A percentile compares a stretch with the other conserved stretches of the same genome.
These are phyloP conservation scores for Plantago major DNA, from an alignment of 257 asterid species.

Conservation along the genomic window DNA sequence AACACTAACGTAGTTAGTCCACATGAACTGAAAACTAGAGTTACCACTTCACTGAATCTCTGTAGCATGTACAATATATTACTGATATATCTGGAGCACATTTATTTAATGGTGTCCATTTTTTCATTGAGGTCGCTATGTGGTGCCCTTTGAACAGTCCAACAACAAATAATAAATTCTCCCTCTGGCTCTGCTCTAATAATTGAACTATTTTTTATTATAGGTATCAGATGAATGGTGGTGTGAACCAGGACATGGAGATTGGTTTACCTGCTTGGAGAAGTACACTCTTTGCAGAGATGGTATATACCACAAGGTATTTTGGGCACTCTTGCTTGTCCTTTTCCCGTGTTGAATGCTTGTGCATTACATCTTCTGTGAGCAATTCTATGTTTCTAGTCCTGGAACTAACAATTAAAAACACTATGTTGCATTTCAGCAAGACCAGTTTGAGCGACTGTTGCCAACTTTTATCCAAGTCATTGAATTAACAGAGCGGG, in stretches of 20 bases:
- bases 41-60: no score
- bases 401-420: not conserved
- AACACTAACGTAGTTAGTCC: no score
- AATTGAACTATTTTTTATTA: conserved; percentile 18
- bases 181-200: conserved; percentile 10
- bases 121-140: no score
- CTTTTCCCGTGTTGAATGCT: not conserved
- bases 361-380: not conserved
- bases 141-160: no score
- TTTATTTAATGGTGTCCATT: not conserved
- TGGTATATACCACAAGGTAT: conserved; percentile 92
- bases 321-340: conserved; percentile 11
- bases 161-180: not conserved
- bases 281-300: conserved; percentile 84
- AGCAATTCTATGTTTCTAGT: no score
- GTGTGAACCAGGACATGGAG: conserved; percentile 98
- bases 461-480: conserved; percentile 92
- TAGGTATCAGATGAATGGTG: conserved; percentile 94
- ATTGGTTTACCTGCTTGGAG: conserved; percentile 96
- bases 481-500: conserved; percentile 72
- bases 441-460: conserved; percentile 83
- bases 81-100: no score
- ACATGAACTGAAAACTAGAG: no score
- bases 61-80: no score
- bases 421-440: conserved; percentile 41